Evolutionary conservation across 805 yeast genomes (phyloP).

Genomic region (Kodamaea jinghongensis): DNA sequence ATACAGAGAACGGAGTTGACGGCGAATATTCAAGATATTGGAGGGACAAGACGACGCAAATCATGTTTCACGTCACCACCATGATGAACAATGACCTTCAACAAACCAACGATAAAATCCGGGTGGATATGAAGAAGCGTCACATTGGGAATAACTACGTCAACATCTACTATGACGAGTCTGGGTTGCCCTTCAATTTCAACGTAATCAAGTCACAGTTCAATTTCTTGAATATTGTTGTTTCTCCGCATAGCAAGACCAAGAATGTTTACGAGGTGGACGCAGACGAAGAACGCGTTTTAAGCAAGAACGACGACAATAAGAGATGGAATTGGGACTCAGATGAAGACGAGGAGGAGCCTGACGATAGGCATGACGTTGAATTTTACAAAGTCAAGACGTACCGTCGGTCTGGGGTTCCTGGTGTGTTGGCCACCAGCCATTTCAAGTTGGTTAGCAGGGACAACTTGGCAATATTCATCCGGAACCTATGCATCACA

Average conservation of each 20-base stretch:
- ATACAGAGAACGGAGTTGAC: constrained; percentile 63
- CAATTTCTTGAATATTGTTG: constrained; percentile 76
- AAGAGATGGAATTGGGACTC: constrained; percentile 6
- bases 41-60: constrained; percentile 67
- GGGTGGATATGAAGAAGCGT: constrained; percentile 60
- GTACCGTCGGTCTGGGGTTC: constrained; percentile 65
- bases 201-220: constrained; percentile 74
- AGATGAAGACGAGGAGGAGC: constrained; percentile 2
- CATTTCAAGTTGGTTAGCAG: constrained; percentile 70
- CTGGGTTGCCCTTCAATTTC: constrained; percentile 62
- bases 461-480: constrained; percentile 56
- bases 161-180: constrained; percentile 77
- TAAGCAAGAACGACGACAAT: background rate
- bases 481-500: constrained; percentile 63
- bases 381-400: constrained; percentile 59
- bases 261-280: constrained; percentile 5
- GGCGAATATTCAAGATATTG: constrained; percentile 75
- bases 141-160: constrained; percentile 88
- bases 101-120: constrained; percentile 9
- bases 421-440: constrained; percentile 72
- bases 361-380: constrained; percentile 9
- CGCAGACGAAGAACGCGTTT: background rate
- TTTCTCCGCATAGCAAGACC: constrained; percentile 53
- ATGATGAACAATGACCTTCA: constrained; percentile 62
- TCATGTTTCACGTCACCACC: constrained; percentile 77